These are phyloP conservation scores for Metarhizium rileyi DNA, from an alignment of 2,329 filamentous ascomycete species.

Conservation along the genomic window DNA sequence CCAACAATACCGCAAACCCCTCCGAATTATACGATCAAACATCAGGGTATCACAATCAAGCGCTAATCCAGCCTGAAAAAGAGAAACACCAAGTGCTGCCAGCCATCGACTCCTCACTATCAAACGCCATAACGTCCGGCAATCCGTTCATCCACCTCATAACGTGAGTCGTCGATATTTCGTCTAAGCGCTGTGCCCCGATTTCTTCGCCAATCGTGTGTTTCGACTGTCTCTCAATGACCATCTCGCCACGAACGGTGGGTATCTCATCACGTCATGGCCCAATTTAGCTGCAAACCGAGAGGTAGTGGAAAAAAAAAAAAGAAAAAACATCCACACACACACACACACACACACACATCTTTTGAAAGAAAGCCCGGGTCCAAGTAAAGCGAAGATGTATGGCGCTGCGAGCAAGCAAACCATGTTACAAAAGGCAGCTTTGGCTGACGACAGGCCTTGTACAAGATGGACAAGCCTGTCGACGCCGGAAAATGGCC, in stretches of 20 bases:
- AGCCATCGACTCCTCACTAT: background rate
- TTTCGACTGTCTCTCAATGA: background rate
- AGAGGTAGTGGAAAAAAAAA: background rate
- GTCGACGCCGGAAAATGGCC: background rate
- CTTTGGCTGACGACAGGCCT: background rate
- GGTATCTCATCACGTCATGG: constrained; percentile 17
- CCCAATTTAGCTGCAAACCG: background rate
- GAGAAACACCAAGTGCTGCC: background rate
- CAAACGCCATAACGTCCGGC: background rate
- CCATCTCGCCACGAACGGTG: constrained; percentile 12
- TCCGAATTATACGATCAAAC: constrained; percentile 6
- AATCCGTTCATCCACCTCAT: background rate
- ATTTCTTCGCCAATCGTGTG: constrained; percentile 4
- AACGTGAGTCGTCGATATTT: constrained; percentile 10
- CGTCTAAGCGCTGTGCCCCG: constrained; percentile 5
- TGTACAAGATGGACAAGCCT: background rate
- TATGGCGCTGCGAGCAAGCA: background rate
- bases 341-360: too few species aligned
- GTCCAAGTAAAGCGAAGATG: background rate
- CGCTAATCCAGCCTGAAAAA: background rate
- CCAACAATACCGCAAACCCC: background rate
- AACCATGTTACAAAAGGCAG: background rate
- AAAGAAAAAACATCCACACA: background rate
- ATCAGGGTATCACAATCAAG: constrained; percentile 8
- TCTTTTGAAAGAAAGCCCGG: background rate